Conservation (phyloP, 2,329 filamentous ascomycete species). For the Fusarium pseudograminearum region DNA sequence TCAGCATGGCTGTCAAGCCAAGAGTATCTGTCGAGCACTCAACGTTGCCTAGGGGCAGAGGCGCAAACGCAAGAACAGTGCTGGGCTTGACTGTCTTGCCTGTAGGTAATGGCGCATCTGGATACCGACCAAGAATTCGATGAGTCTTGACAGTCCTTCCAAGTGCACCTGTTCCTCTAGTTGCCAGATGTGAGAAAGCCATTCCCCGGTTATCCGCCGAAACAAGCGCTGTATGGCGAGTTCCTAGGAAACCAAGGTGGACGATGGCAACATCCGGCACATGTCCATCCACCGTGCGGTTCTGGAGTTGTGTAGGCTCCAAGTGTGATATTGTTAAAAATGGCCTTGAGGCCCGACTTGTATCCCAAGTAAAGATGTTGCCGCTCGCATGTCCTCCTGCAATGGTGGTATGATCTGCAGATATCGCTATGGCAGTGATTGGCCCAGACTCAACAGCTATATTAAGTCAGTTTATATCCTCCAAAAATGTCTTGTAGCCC, state of each 20-base stretch:
- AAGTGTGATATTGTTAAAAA: constrained; percentile 89
- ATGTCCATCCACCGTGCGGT: constrained; percentile 83
- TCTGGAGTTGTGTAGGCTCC: constrained; percentile 72
- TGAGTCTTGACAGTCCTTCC: constrained; percentile 89
- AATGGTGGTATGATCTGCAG: constrained; percentile 92
- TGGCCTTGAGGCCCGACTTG: constrained; percentile 81
- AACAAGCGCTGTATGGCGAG: constrained; percentile 91
- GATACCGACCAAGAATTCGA: constrained; percentile 91
- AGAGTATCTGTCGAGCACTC: constrained; percentile 88
- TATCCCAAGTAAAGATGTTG: constrained; percentile 97
- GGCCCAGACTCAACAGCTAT: constrained; percentile 89
- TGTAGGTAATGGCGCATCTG: constrained; percentile 71
- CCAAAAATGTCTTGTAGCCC: constrained; percentile 41
- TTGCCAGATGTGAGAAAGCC: constrained; percentile 98
- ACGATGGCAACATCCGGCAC: constrained; percentile 80
- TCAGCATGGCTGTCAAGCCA: constrained; percentile 94
- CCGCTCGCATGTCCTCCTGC: constrained; percentile 91
- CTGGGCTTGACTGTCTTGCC: constrained; percentile 86
- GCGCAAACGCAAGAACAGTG: constrained; percentile 91
- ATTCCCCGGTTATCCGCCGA: constrained; percentile 96
- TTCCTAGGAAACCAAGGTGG: constrained; percentile 95
- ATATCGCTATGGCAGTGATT: constrained; percentile 88
- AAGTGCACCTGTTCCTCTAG: constrained; percentile 86
- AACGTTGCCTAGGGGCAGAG: constrained; percentile 92
- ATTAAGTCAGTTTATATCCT: constrained; percentile 48